Conservation (phyloP, 139 green algal species). For the Chlorella sp. region DNA sequence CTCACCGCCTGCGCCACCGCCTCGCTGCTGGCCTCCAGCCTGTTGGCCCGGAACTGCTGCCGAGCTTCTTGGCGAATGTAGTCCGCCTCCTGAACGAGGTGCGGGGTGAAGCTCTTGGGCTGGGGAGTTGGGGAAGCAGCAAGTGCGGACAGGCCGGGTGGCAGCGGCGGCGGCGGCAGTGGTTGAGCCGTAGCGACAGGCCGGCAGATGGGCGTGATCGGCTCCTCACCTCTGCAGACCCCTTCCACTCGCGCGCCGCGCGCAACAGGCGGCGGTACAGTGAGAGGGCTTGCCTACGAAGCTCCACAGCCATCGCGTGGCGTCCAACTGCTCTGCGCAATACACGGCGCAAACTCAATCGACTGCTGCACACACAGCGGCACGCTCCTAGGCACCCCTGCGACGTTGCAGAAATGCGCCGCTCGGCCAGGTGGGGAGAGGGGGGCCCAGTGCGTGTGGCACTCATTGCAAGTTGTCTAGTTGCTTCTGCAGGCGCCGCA, state of each 20-base stretch:
- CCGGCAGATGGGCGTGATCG: not conserved
- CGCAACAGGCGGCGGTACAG: conserved; percentile 6
- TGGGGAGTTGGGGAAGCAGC: no score
- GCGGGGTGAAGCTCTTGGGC: no score
- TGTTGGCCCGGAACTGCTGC: conserved; percentile 19
- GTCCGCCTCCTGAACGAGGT: conserved; percentile 7
- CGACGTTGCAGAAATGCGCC: no score
- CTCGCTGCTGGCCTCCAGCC: not conserved
- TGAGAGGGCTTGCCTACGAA: not conserved
- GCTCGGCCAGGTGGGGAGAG: no score
- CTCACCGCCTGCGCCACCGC: not conserved
- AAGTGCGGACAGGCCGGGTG: no score
- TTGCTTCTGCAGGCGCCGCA: not conserved
- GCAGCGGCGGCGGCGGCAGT: not conserved
- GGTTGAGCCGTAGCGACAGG: not conserved
- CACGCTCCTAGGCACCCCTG: no score
- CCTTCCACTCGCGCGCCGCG: not conserved
- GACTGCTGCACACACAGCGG: no score
- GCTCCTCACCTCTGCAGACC: not conserved
- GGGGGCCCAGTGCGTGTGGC: no score
- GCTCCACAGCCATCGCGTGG: not conserved
- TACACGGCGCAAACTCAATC: no score
- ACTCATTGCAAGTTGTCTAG: not conserved
- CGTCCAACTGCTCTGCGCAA: no score
- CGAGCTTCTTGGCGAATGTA: conserved; percentile 23